A percentile compares a stretch with the other conserved stretches of the same genome.
Conservation (phyloP, 2,329 filamentous ascomycete genomes). For the Fusarium pseudonygamai region DNA sequence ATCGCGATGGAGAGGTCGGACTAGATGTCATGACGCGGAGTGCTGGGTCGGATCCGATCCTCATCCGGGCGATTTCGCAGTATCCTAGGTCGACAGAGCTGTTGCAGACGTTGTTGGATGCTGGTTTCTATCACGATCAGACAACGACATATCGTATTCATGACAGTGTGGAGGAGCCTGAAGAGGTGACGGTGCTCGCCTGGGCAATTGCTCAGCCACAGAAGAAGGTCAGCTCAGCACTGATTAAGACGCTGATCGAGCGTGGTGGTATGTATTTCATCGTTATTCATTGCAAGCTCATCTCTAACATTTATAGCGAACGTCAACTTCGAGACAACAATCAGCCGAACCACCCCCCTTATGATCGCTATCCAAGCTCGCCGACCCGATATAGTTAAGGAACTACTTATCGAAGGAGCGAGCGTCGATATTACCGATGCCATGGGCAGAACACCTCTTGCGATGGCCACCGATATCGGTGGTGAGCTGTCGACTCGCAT, state of each 20-base stretch:
- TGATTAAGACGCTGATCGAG: constrained; percentile 66
- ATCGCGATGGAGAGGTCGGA: constrained; percentile 56
- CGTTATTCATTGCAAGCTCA: background rate
- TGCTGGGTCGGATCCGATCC: constrained; percentile 56
- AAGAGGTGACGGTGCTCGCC: constrained; percentile 65
- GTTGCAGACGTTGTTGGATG: constrained; percentile 62
- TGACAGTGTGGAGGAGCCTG: constrained; percentile 58
- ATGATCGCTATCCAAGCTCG: constrained; percentile 67
- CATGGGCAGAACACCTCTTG: constrained; percentile 66
- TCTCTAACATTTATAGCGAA: constrained; percentile 55
- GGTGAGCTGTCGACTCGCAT: constrained; percentile 63
- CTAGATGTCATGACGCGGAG: constrained; percentile 61
- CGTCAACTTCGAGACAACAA: constrained; percentile 62
- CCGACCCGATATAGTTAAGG: constrained; percentile 65
- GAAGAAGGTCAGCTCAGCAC: constrained; percentile 67
- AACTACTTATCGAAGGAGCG: constrained; percentile 66
- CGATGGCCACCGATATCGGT: constrained; percentile 65
- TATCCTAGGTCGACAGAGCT: constrained; percentile 65
- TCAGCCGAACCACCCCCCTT: constrained; percentile 65
- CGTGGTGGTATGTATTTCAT: constrained; percentile 49
- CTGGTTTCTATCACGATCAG: constrained; percentile 69
- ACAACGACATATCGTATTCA: constrained; percentile 55
- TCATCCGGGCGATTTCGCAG: constrained; percentile 62
- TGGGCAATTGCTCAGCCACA: constrained; percentile 72
- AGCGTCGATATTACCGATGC: constrained; percentile 68